Evolutionary conservation across 108 stramenopile species (phyloP).

Genomic region (Nannochloropsis salina): DNA sequence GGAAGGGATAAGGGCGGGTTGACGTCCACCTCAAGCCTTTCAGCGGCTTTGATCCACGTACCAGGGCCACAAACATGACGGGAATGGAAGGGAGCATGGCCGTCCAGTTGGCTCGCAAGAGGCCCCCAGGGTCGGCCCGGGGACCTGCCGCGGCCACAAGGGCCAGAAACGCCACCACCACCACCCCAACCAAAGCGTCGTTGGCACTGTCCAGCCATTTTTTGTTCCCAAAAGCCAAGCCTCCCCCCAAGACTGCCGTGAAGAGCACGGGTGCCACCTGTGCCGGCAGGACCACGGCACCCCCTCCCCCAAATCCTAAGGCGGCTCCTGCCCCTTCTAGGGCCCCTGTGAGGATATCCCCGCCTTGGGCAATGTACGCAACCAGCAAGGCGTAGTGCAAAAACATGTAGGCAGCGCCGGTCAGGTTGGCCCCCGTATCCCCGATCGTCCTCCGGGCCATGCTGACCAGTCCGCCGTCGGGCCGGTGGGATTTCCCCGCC

Average conservation of each 20-base stretch:
- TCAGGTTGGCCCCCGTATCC: conserved; percentile 50
- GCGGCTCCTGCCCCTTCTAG: conserved; percentile 33
- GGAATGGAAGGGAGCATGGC: conserved; percentile 65
- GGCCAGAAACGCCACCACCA: conserved; percentile 57
- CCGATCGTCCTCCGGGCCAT: conserved; percentile 46
- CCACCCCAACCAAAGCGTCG: conserved; percentile 58
- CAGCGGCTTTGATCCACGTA: neutral
- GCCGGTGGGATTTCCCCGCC: conserved; percentile 31
- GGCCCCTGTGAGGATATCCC: conserved; percentile 54
- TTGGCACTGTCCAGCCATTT: conserved; percentile 56
- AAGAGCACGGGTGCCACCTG: conserved; percentile 8
- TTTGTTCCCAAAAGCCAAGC: conserved; percentile 55
- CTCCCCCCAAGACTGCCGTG: conserved; percentile 23
- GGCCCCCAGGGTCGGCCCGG: conserved; percentile 28
- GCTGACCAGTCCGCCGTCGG: conserved; percentile 59
- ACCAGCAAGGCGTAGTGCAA: conserved; percentile 74
- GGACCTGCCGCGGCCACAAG: conserved; percentile 51
- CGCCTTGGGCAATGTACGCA: conserved; percentile 75
- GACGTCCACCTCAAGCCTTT: too few species aligned
- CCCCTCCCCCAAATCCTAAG: neutral
- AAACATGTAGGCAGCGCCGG: conserved; percentile 67
- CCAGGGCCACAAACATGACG: conserved; percentile 67
- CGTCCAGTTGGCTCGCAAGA: conserved; percentile 60
- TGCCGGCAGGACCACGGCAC: conserved; percentile 6
- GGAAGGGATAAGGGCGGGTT: neutral